Evolutionary conservation across 768 basidiomycete species (phyloP).

Genomic region (Mycena latifolia): DNA sequence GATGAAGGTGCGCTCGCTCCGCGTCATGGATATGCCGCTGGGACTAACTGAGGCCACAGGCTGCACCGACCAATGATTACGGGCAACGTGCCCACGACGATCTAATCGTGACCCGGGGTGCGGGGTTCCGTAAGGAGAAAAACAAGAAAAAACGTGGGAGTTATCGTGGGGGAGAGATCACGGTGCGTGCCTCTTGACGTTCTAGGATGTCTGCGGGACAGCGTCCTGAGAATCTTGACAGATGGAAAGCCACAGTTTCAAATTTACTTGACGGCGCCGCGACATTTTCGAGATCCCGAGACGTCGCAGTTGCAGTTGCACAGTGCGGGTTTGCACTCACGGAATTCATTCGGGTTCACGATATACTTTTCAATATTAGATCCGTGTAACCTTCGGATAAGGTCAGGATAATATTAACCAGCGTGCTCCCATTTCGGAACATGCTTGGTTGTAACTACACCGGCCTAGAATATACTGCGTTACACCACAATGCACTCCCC

Average conservation of each 20-base stretch:
- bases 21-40: constrained; percentile 7
- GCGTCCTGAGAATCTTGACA: constrained; percentile 42
- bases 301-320: no score
- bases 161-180: constrained; percentile 95
- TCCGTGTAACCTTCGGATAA: no score
- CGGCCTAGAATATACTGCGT: no score
- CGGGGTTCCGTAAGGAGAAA: constrained; percentile 98
- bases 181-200: constrained; percentile 73
- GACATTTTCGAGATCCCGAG: no score
- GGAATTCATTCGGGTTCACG: no score
- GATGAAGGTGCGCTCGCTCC: constrained; percentile 68
- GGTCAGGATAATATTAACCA: no score
- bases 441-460: no score
- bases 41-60: constrained; percentile 49
- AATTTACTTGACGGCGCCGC: constrained; percentile 67
- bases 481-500: no score
- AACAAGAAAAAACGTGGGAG: constrained; percentile 99
- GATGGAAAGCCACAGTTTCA: constrained; percentile 91
- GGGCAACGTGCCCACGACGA: constrained; percentile 88
- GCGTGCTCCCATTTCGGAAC: no score
- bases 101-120: constrained; percentile 92
- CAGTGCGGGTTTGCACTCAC: no score
- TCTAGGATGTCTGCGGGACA: constrained; percentile 5
- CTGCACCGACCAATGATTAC: constrained; percentile 82
- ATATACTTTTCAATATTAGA: no score